phyloP scores from a whole-genome alignment of 1,139 yeast species.

The Hanseniaspora uvarum region DNA sequence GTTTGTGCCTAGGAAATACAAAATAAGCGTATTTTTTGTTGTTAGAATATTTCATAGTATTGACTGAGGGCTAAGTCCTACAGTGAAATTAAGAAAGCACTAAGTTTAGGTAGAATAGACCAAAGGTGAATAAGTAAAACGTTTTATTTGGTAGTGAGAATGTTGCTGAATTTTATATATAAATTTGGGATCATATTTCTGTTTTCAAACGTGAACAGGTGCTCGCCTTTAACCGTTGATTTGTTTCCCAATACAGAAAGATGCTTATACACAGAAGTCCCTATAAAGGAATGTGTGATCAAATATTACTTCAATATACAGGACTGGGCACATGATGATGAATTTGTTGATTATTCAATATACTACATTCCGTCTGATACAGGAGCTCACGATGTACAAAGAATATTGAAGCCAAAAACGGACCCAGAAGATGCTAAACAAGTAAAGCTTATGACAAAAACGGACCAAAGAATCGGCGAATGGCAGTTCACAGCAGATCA shows the following conservation, averaged over 20 bases:
- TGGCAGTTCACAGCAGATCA: conserved; percentile 59
- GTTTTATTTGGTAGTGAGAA: too few species aligned
- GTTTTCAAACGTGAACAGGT: background rate
- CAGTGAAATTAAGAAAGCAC: too few species aligned
- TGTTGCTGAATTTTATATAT: background rate
- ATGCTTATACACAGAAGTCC: conserved; percentile 71
- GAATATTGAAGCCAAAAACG: background rate
- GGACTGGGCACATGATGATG: conserved; percentile 60
- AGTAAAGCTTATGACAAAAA: conserved; percentile 41
- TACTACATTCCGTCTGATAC: conserved; percentile 24
- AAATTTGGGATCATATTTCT: background rate
- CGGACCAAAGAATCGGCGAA: conserved; percentile 75
- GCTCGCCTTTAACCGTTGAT: conserved; percentile 55
- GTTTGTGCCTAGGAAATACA: background rate
- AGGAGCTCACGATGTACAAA: background rate
- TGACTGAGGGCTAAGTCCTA: too few species aligned
- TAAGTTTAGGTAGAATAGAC: too few species aligned
- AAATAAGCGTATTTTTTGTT: background rate
- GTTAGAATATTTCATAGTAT: too few species aligned
- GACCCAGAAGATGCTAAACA: conserved; percentile 39
- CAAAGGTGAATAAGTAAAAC: too few species aligned
- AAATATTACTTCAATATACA: conserved; percentile 88
- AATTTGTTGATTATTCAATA: conserved; percentile 71
- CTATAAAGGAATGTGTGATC: conserved; percentile 50
- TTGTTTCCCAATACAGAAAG: conserved; percentile 68